These are phyloP conservation scores for Fusarium piperis DNA, from an alignment of 2,329 filamentous ascomycete genomes.

Conservation along the genomic window DNA sequence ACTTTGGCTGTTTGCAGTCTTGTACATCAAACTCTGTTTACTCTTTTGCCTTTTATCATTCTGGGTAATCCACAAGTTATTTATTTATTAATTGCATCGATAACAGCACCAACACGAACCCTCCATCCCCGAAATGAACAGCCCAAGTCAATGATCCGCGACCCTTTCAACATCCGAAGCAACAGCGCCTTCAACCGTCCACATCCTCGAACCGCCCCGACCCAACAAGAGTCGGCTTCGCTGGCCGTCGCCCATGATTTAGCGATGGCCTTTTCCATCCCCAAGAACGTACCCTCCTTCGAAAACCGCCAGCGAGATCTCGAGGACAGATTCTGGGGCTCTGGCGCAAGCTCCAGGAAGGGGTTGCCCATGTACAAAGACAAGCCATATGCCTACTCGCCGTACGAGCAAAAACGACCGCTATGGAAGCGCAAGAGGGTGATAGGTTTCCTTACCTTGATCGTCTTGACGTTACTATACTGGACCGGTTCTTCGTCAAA, in stretches of 20 bases:
- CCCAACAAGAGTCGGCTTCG: constrained; percentile 59
- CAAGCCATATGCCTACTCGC: constrained; percentile 84
- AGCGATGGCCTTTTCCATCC: constrained; percentile 73
- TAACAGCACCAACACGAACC: neutral
- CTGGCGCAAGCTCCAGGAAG: constrained; percentile 51
- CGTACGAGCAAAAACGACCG: constrained; percentile 64
- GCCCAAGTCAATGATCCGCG: constrained; percentile 51
- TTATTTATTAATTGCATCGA: neutral
- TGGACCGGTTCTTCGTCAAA: constrained; percentile 68
- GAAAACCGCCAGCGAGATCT: constrained; percentile 69
- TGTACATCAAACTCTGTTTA: constrained; percentile 14
- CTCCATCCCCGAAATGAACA: constrained; percentile 41
- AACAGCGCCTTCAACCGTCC: constrained; percentile 60
- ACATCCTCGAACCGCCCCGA: constrained; percentile 55
- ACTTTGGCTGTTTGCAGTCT: constrained; percentile 14
- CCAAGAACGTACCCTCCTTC: constrained; percentile 76
- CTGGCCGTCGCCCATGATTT: constrained; percentile 60
- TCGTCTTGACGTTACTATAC: constrained; percentile 71
- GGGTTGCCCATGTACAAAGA: constrained; percentile 96
- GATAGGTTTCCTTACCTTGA: constrained; percentile 60
- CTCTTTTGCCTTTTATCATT: neutral
- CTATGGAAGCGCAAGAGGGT: constrained; percentile 72
- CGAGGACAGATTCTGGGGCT: constrained; percentile 74
- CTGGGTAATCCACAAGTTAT: neutral
- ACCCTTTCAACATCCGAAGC: constrained; percentile 55